Percentiles rank a stretch among this genome's conserved stretches.
Conservation (phyloP, 2,329 filamentous ascomycete genomes). For the Chrysosphaeria jannelii region DNA sequence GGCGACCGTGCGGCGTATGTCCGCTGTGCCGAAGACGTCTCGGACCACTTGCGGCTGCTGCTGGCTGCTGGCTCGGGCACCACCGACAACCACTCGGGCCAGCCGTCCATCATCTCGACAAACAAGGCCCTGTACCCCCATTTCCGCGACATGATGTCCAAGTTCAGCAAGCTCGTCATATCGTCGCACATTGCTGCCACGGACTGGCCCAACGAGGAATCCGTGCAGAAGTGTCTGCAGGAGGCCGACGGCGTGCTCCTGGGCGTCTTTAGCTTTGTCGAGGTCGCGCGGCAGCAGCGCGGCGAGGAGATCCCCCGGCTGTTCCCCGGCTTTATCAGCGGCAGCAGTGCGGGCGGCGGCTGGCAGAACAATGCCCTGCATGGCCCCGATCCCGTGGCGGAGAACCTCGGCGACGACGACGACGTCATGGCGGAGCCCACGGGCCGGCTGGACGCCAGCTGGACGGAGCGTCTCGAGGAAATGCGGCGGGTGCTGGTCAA, state of each 20-base stretch:
- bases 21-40: slow-evolving; percentile 85
- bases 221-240: slow-evolving; percentile 77
- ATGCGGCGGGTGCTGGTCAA: slow-evolving; percentile 62
- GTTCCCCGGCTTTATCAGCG: slow-evolving; percentile 74
- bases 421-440: slow-evolving; percentile 44
- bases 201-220: slow-evolving; percentile 84
- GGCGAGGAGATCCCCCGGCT: slow-evolving; percentile 83
- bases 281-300: slow-evolving; percentile 74
- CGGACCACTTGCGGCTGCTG: slow-evolving; percentile 73
- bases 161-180: slow-evolving; percentile 95
- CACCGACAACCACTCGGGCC: slow-evolving; percentile 93
- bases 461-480: slow-evolving; percentile 64
- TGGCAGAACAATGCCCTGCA: slow-evolving; percentile 51
- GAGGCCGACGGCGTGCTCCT: slow-evolving; percentile 91
- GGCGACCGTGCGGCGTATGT: slow-evolving; percentile 75
- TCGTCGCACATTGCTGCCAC: slow-evolving; percentile 93
- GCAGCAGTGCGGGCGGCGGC: slow-evolving; percentile 54
- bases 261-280: slow-evolving; percentile 86
- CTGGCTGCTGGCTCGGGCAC: slow-evolving; percentile 91
- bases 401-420: slow-evolving; percentile 64
- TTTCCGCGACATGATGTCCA: slow-evolving; percentile 98
- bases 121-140: slow-evolving; percentile 94
- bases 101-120: slow-evolving; percentile 95
- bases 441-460: slow-evolving; percentile 39
- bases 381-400: slow-evolving; percentile 38